Base-by-base conservation (phyloP, 345 rosid genomes). In the Corymbia maculata region DNA sequence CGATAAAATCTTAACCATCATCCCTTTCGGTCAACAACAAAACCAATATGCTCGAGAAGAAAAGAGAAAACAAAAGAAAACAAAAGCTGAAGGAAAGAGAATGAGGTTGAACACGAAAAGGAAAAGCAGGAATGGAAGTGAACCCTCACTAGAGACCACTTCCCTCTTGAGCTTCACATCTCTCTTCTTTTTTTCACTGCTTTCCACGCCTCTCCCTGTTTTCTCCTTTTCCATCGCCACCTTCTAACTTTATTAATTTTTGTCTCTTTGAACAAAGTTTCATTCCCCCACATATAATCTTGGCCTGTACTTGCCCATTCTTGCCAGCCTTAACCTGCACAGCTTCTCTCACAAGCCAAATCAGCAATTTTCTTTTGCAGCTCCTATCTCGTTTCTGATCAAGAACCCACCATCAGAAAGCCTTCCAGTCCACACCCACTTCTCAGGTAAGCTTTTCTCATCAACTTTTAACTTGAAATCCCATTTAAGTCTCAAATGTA, bases 1-100 rank as follows among this genome's bases (percentile, higher is more conserved):
- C 90, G 88, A 89, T 90, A 88, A 91, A 89, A 87, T 90, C 90
- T 89, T 94, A 92, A 91, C 94, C 90, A 93, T 59, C 85, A 59
- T 32, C 86, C 1, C 79, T 59, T 52, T 89, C 87, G 91, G 92
- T 75, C 84, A 75, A 75, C 93, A 91, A 92, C 92, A 92, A 89
- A 87, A 88, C 90, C 80, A 70, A 88, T 61, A 80, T 90, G 89
- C 88, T 85, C 86, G 44, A 66, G 89, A 75, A 89, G 22, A 79
- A 59, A 55, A 82, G 51, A 36, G 28, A 53, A 89, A 49, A 24
- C 44, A 19, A 75, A 19, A 75, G 49, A 75, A 75, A 88, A 28
- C 13, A 32, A 85, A 85, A 88, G 68, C 64, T 53, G 86, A 87
- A 85, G 88, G 68, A 86, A 59, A 57, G 79, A 86, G 68, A 85